Conservation (phyloP, 495 filamentous ascomycete genomes). For the Annulohypoxylon maeteangense region DNA sequence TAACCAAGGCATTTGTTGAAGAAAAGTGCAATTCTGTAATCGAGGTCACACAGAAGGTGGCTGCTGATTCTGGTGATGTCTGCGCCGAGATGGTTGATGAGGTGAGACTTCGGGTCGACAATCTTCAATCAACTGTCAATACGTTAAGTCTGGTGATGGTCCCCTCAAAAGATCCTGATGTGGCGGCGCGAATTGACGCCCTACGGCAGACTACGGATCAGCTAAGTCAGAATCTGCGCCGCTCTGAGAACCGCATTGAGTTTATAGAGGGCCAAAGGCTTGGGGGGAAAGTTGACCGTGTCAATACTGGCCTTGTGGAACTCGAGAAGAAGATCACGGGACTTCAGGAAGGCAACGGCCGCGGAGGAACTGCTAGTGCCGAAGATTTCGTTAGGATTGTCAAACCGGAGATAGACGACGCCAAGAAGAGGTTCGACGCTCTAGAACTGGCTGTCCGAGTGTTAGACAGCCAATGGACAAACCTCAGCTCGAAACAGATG, state of each 20-base stretch:
- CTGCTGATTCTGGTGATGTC: constrained; percentile 19
- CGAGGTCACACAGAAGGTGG: constrained; percentile 4
- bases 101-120: constrained; percentile 6
- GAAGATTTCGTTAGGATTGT: neutral
- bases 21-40: constrained; percentile 16
- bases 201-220: neutral
- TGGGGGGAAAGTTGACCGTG: constrained; percentile 15
- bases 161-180: constrained; percentile 8
- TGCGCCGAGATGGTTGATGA: constrained; percentile 38
- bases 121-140: constrained; percentile 3
- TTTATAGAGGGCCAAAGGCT: constrained; percentile 24
- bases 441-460: constrained; percentile 26
- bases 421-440: constrained; percentile 17
- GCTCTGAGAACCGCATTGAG: constrained; percentile 11
- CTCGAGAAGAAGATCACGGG: neutral
- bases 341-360: constrained; percentile 7
- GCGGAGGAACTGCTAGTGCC: neutral
- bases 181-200: neutral
- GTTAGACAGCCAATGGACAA: constrained; percentile 38
- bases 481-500: constrained; percentile 41
- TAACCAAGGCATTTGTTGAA: constrained; percentile 3
- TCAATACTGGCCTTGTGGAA: constrained; percentile 8
- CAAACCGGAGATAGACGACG: constrained; percentile 22
- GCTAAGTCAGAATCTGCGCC: neutral
- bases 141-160: neutral